Conservation (phyloP, 2,329 filamentous ascomycete species). For the Pestalotiopsis sp. region DNA sequence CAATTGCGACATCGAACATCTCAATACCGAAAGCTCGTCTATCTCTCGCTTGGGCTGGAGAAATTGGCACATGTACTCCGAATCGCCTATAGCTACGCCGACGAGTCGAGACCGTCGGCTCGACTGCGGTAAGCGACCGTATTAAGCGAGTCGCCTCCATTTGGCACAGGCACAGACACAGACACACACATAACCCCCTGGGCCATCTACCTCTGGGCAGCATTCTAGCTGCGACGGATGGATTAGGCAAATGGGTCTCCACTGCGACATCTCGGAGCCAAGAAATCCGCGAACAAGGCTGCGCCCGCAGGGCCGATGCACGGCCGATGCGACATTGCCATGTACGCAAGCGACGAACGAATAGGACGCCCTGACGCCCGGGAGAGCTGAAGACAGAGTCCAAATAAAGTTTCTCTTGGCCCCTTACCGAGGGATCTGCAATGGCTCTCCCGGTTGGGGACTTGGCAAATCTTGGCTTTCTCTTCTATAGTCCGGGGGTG, state of each 20-base stretch:
- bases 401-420: background rate
- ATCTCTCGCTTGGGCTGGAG: background rate
- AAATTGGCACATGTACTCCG: background rate
- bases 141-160: too few species aligned
- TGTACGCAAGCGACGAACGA: background rate
- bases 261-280: slow-evolving; percentile 6
- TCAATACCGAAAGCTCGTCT: background rate
- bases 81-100: too few species aligned
- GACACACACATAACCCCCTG: too few species aligned
- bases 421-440: background rate
- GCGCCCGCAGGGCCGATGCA: background rate
- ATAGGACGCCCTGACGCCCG: background rate
- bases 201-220: background rate
- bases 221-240: slow-evolving; percentile 8
- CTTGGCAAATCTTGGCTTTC: background rate
- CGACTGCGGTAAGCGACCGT: too few species aligned
- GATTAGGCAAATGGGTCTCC: slow-evolving; percentile 3
- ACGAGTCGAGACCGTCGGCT: too few species aligned
- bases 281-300: background rate
- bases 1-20: background rate
- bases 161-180: too few species aligned
- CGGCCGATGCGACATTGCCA: background rate
- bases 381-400: background rate
- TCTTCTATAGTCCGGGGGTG: background rate
- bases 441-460: background rate